phyloP scores from a whole-genome alignment of 345 rosid genomes.

The Gossypium ekmanianum region DNA sequence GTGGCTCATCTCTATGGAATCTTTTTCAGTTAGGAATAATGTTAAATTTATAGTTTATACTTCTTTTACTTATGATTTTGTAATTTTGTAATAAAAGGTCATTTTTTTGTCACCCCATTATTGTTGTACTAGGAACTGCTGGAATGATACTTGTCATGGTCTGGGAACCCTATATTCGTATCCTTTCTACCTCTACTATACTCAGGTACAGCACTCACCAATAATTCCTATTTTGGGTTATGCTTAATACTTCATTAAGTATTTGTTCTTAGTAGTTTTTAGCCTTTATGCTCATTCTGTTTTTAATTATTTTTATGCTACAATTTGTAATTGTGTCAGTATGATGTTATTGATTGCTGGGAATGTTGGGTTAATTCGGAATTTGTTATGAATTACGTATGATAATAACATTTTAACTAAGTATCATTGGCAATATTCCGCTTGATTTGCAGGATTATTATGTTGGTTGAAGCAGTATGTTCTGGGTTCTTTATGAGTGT shows the following conservation, averaged over 20 bases:
- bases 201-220: conserved; percentile 49
- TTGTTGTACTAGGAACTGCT: conserved; percentile 63
- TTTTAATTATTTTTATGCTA: neutral
- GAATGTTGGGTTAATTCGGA: neutral
- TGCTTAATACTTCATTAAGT: conserved; percentile 3
- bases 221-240: neutral
- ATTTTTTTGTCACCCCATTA: neutral
- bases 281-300: neutral
- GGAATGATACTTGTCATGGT: conserved; percentile 82
- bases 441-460: conserved; percentile 58
- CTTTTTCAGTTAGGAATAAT: neutral
- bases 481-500: conserved; percentile 71
- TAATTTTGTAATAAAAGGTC: neutral
- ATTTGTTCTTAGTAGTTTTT: neutral
- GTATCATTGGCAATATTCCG: conserved; percentile 2
- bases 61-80: neutral
- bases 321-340: neutral
- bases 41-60: neutral
- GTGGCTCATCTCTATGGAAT: neutral
- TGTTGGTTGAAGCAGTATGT: conserved; percentile 75
- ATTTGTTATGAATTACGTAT: neutral
- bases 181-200: conserved; percentile 61
- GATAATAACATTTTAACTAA: neutral
- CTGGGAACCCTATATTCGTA: conserved; percentile 58
- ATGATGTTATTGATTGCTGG: neutral